Conservation (phyloP, 2,329 filamentous ascomycete genomes). For the Cadophora sp. region DNA sequence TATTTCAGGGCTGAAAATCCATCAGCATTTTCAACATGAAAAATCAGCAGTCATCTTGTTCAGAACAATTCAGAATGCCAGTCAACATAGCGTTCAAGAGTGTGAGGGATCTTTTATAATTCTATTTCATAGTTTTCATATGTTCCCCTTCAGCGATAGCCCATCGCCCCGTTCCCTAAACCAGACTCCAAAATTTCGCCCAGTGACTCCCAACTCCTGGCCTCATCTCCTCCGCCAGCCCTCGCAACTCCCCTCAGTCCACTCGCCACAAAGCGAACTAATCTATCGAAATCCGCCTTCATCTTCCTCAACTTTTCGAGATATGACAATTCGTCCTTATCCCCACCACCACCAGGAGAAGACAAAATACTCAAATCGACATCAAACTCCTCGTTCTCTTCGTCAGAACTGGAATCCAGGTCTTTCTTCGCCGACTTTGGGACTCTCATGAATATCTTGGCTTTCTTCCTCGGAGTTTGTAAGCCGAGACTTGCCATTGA, state of each 20-base stretch:
- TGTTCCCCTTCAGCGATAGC: neutral
- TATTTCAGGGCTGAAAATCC: too few relatives aligned
- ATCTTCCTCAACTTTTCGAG: slow-evolving; percentile 61
- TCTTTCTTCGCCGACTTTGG: slow-evolving; percentile 39
- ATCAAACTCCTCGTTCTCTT: slow-evolving; percentile 46
- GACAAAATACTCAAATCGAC: slow-evolving; percentile 47
- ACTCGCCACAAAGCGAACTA: slow-evolving; percentile 73
- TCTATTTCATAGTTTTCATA: neutral
- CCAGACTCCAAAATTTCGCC: slow-evolving; percentile 77
- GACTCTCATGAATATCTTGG: slow-evolving; percentile 29
- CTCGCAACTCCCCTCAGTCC: slow-evolving; percentile 78
- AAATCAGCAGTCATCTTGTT: too few relatives aligned
- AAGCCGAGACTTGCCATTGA: slow-evolving; percentile 43
- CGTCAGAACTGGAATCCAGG: slow-evolving; percentile 46
- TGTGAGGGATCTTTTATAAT: too few relatives aligned
- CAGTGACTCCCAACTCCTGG: slow-evolving; percentile 76
- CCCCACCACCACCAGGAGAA: slow-evolving; percentile 39
- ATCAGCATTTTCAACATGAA: too few relatives aligned
- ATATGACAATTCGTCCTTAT: slow-evolving; percentile 50
- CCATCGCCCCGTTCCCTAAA: slow-evolving; percentile 28
- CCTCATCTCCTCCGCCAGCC: slow-evolving; percentile 65
- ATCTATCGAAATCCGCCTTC: slow-evolving; percentile 66
- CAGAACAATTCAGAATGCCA: too few relatives aligned
- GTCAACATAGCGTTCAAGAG: too few relatives aligned
- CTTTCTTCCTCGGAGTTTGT: slow-evolving; percentile 40